phyloP scores from a whole-genome alignment of 31 red algal genomes.

The Porphyra umbilicalis region DNA sequence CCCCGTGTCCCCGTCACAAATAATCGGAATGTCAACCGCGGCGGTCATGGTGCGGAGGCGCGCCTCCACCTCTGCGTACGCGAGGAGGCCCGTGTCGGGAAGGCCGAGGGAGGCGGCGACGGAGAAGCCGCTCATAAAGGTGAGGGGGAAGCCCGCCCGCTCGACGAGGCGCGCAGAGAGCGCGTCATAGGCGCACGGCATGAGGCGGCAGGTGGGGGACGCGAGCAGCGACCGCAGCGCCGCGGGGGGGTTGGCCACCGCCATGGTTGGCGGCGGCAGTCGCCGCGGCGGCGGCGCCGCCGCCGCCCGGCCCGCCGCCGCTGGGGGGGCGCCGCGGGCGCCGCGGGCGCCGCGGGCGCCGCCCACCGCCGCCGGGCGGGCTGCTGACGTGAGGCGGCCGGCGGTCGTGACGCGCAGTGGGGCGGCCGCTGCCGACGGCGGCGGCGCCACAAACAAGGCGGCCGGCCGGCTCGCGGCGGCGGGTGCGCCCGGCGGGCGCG shows the following conservation, averaged over 20 bases:
- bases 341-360: too few species aligned
- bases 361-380: too few species aligned
- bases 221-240: neutral
- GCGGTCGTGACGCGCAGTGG: too few species aligned
- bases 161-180: constrained; percentile 67
- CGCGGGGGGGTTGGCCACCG: neutral
- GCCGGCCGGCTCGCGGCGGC: too few species aligned
- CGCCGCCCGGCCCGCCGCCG: too few species aligned
- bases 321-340: too few species aligned
- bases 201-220: constrained; percentile 13
- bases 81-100: constrained; percentile 72
- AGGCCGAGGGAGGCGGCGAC: constrained; percentile 53
- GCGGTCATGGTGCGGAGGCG: constrained; percentile 27
- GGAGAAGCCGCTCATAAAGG: constrained; percentile 81
- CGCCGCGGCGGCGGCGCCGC: too few species aligned
- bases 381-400: too few species aligned
- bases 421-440: too few species aligned
- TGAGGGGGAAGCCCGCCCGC: constrained; percentile 50
- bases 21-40: constrained; percentile 50
- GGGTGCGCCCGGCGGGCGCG: too few species aligned
- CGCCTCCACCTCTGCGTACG: constrained; percentile 52
- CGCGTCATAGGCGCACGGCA: constrained; percentile 83
- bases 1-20: constrained; percentile 86
- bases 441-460: too few species aligned
- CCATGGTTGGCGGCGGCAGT: too few species aligned